Base-by-base conservation (phyloP, 2,329 filamentous ascomycete species). In the Cercospora citrullina region DNA sequence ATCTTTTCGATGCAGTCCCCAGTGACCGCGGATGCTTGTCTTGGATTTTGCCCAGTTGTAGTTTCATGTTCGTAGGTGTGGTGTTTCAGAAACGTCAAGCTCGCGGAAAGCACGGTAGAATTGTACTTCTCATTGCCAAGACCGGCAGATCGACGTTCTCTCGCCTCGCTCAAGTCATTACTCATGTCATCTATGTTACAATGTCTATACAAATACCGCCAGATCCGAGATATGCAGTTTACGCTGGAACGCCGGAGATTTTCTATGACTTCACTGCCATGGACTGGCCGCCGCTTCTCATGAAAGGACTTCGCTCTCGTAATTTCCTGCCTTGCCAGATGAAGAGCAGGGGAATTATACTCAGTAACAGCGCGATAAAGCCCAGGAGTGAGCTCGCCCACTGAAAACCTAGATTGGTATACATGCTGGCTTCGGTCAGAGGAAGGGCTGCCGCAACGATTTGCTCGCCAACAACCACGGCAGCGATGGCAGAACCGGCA, bases 331-430 rank as follows among this genome's bases (percentile, higher is more conserved):
- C 80, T 66, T 74, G 77, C 64, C 72, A 74, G 14, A 81, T 68
- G 66, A 85, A 75, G 4, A 83, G 74, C 16, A 85, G 74, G 0
- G 83, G 84, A 36, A 81, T 81, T 48, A 79, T 79, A 57, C 80
- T 82, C 62, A 86, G 69, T 9, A 75, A 65, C 55, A 85, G 66
- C 8, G 81, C 81, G 1, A 84, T 59, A 39, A 84, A 82, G 0
- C 76, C 84, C 23, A 85, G 70, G 26, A 85, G 66, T 18, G 77
- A 81, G 69, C 83, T 84, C 28, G 83, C 84, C 83, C 82, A 85
- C 1, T 81, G 77, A 58, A 84, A 84, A 0, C 83, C 83, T 9
- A 86, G 72, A 31, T 78, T 79, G 1, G 77, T 77, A 70, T 86
- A 86, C 81, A 85, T 82, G 51, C 75, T 79, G 67, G 80, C 77